Evolutionary conservation across 371 early-diverging fungal genomes (phyloP), one percentile per base, ranked within the genome.

Genomic region (Lichtheimia corymbifera): DNA sequence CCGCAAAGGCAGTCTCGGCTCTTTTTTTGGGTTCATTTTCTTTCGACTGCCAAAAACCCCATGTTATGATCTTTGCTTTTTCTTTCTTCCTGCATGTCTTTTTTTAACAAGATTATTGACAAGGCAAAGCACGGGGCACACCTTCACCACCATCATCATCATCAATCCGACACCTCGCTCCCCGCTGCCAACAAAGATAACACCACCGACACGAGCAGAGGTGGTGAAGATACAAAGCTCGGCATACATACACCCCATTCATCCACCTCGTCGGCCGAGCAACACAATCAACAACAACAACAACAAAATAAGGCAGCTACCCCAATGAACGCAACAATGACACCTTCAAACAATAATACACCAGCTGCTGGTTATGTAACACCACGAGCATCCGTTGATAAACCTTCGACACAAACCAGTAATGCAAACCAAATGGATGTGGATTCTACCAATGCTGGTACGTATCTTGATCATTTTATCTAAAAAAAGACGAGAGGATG

Each of bases 31-130:
- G 35, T 35, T 35, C 35, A 35, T 35, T 35, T 35, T 35, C 35
- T 35, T 35, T 35, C 35, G 35, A 35, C 35, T 35, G 35, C 35
- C 35, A 35, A 35, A 35, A 35, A 35, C 35, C 35, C 35, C 47
- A 47, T 13, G 18, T 47, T 22, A 18, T 47, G 22, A 18, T 52
- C 27, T 12, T 53, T 24, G 17, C 30, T 53, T 13, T 30, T 53
- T 35, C 53, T 53, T 13, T 53, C 49, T 58, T 49, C n/a, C 58
- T 47, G 28, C 18, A 66, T 67, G 67, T 63, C 67, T 15, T 63
- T 67, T 52, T 67, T 67, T 53, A 67, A 67, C 61, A 67, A 63
- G 43, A 59, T 67, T 20, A 62, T 63, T 50, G 67, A 67, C 53
- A 67, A 67, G 25, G 63, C 67, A 45, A 66, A 62, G 41, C 67